phyloP scores from a whole-genome alignment of 2,329 filamentous ascomycete genomes.

The Colletotrichum tropicale region DNA sequence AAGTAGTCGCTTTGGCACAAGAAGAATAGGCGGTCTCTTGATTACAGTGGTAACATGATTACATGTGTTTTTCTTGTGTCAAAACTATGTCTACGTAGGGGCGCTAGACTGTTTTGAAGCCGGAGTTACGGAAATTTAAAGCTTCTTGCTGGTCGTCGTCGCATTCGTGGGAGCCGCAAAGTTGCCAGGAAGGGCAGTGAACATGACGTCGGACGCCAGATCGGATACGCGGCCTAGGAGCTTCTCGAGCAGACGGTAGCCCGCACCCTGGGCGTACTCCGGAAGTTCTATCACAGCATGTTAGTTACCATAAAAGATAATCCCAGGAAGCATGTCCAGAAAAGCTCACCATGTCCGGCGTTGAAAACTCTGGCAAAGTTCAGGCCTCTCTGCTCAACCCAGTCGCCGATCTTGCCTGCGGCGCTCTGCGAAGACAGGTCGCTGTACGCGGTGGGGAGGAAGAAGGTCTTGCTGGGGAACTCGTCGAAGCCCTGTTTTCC shows the following conservation, averaged over 20 bases:
- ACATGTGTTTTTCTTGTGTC: neutral
- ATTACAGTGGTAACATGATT: neutral
- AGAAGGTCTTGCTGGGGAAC: conserved; percentile 66
- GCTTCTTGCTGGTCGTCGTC: neutral
- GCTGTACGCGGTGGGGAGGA: conserved; percentile 54
- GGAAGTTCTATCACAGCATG: neutral
- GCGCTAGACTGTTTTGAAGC: neutral
- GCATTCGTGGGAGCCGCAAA: neutral
- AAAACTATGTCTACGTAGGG: neutral
- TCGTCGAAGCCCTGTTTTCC: conserved; percentile 72
- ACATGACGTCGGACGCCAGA: neutral
- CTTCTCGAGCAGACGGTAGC: neutral
- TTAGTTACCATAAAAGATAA: neutral
- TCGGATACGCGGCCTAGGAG: conserved; percentile 1
- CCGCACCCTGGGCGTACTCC: neutral
- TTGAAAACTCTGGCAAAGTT: neutral
- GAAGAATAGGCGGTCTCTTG: neutral
- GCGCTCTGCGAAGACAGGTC: conserved; percentile 5
- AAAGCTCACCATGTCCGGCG: neutral
- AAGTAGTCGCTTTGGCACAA: accelerated
- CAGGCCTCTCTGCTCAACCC: conserved; percentile 1
- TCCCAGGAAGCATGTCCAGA: neutral
- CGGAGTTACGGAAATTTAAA: accelerated
- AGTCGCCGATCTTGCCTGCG: neutral
- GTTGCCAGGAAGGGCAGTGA: neutral